Conservation (phyloP, 2,329 filamentous ascomycete genomes). For the Microsporum ferrugineum region DNA sequence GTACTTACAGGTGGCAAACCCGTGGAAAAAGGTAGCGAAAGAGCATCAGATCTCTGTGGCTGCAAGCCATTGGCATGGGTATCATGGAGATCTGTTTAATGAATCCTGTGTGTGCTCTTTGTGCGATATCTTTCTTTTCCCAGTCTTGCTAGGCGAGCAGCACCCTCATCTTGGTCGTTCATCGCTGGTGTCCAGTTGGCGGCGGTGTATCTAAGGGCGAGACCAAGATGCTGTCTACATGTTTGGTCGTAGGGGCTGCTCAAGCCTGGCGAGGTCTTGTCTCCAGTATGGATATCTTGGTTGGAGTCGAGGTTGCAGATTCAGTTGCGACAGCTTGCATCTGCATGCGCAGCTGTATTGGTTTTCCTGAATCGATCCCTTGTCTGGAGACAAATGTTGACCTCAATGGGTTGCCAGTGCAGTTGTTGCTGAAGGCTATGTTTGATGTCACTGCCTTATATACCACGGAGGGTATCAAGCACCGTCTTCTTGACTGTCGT, state of each 20-base stretch:
- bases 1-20: background rate
- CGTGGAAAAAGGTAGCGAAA: background rate
- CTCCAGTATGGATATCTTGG: background rate
- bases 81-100: background rate
- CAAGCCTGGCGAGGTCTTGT: background rate
- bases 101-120: background rate
- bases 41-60: background rate
- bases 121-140: background rate
- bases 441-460: conserved; percentile 24
- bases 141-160: background rate
- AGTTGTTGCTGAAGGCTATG: conserved; percentile 8
- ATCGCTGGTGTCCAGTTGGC: background rate
- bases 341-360: conserved; percentile 1
- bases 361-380: background rate
- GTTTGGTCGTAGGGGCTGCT: background rate
- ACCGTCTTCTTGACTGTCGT: conserved; percentile 76
- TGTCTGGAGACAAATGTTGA: background rate
- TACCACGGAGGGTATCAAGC: conserved; percentile 52
- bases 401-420: background rate
- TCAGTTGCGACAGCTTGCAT: background rate
- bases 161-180: background rate
- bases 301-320: background rate
- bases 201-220: background rate
- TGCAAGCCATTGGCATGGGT: background rate
- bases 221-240: background rate